phyloP scores from a whole-genome alignment of 495 filamentous ascomycete species.

The Neurospora sp. region DNA sequence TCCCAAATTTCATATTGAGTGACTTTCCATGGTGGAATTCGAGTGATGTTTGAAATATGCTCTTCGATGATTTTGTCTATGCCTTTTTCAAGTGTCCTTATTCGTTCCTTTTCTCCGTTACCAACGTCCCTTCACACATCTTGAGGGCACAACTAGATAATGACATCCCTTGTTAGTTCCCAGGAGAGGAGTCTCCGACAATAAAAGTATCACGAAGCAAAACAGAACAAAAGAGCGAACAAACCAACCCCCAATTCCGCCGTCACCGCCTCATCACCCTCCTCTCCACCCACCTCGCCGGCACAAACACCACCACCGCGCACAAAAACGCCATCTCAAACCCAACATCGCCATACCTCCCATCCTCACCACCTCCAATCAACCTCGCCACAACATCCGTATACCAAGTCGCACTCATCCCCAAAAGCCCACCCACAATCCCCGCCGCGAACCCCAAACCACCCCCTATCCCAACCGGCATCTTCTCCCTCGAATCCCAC shows the following conservation, averaged over 20 bases:
- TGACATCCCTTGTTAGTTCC: not conserved
- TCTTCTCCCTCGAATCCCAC: conserved; percentile 37
- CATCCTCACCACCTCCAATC: conserved; percentile 25
- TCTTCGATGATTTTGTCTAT: not conserved
- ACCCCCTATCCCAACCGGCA: conserved; percentile 41
- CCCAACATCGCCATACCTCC: conserved; percentile 44
- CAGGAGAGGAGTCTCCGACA: not conserved
- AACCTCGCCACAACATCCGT: conserved; percentile 38
- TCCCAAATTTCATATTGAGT: not conserved
- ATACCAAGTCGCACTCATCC: conserved; percentile 44
- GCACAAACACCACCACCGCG: conserved; percentile 27
- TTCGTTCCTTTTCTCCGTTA: not conserved
- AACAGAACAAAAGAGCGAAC: not conserved
- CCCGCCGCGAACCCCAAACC: conserved; percentile 35
- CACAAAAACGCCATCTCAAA: conserved; percentile 44
- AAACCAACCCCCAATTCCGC: not conserved
- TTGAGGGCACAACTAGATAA: not conserved
- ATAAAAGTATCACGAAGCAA: not conserved
- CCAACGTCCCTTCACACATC: not conserved
- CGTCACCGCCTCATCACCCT: conserved; percentile 3
- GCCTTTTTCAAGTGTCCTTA: not conserved
- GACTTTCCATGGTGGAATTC: not conserved
- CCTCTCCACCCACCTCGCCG: conserved; percentile 19
- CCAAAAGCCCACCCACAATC: conserved; percentile 36
- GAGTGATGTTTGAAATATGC: not conserved